Conservation (phyloP, 2,329 filamentous ascomycete genomes). For the Penicillium fuscoglaucum region DNA sequence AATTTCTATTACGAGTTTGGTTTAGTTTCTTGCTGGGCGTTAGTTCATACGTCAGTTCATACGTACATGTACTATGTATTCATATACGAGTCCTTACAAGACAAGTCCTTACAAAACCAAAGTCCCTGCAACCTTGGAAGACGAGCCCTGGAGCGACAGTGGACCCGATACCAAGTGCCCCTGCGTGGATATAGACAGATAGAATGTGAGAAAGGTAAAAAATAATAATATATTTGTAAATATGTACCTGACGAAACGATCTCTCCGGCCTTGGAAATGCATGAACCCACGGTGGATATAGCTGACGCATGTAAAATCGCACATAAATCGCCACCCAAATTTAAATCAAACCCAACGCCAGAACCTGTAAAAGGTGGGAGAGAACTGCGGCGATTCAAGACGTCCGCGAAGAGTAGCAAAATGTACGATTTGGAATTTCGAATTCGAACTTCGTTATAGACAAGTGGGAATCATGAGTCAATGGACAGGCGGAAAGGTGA, state of each 20-base stretch:
- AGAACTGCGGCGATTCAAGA: conserved; percentile 14
- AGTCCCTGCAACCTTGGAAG: neutral
- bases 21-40: neutral
- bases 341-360: conserved; percentile 24
- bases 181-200: neutral
- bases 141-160: neutral
- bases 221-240: conserved; percentile 18
- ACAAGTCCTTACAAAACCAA: neutral
- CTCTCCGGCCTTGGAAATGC: conserved; percentile 6
- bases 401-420: conserved; percentile 17
- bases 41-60: neutral
- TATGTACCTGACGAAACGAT: conserved; percentile 25
- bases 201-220: conserved; percentile 6
- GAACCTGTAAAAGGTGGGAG: conserved; percentile 23
- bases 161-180: neutral
- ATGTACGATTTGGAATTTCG: conserved; percentile 24
- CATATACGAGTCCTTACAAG: neutral
- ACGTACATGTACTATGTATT: neutral
- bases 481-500: conserved; percentile 22
- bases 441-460: conserved; percentile 25
- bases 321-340: conserved; percentile 8
- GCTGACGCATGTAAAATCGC: conserved; percentile 16
- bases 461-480: conserved; percentile 30
- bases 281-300: conserved; percentile 14
- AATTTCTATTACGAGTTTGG: neutral